Evolutionary conservation across 2,329 filamentous ascomycete genomes (phyloP).

Genomic region (Byssoonygena ceratinophila): DNA sequence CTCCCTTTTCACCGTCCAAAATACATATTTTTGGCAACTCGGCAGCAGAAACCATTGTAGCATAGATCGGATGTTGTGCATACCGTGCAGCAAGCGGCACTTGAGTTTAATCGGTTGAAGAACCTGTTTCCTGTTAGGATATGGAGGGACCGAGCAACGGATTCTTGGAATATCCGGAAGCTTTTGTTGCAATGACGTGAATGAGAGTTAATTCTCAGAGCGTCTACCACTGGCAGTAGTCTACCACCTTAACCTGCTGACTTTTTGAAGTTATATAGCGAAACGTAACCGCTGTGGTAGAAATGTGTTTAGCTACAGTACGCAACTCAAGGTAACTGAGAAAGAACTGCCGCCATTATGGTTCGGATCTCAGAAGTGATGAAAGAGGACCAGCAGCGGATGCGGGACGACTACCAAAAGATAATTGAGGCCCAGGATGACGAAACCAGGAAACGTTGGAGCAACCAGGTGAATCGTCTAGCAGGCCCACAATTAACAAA

Average conservation of each 20-base stretch:
- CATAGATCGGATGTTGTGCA: too few species aligned
- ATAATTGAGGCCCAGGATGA: constrained; percentile 34
- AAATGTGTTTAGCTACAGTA: neutral
- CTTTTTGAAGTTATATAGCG: neutral
- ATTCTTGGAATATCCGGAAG: neutral
- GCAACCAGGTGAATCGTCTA: constrained; percentile 30
- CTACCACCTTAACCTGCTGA: neutral
- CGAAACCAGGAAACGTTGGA: constrained; percentile 37
- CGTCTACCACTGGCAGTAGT: constrained; percentile 3
- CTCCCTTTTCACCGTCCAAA: too few species aligned
- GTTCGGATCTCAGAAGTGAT: constrained; percentile 31
- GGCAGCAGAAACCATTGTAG: too few species aligned
- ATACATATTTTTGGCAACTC: too few species aligned
- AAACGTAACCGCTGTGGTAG: neutral
- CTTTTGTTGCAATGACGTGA: constrained; percentile 8
- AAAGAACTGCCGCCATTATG: constrained; percentile 12
- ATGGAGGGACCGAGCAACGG: neutral
- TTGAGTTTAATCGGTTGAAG: neutral
- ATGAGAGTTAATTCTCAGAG: neutral
- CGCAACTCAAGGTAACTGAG: neutral
- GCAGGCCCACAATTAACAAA: neutral
- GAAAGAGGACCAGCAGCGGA: constrained; percentile 34
- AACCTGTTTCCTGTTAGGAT: neutral
- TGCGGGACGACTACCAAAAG: constrained; percentile 37
- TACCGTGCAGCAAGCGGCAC: neutral